Evolutionary conservation across 257 asterid species (phyloP), one percentile per base, ranked within the genome.

Genomic region (Solanum medicagineum): DNA sequence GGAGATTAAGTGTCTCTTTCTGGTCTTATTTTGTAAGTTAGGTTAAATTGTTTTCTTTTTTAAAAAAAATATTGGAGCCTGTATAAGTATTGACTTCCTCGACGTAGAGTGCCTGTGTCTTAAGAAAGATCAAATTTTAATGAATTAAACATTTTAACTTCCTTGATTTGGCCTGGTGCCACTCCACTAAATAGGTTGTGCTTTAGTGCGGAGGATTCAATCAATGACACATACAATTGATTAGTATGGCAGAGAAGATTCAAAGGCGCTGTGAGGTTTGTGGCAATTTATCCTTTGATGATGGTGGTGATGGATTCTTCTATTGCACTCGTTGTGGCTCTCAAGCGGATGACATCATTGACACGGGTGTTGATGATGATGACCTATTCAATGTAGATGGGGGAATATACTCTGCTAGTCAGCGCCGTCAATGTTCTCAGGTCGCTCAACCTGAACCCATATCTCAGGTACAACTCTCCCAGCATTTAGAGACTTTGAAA

Each of bases 221-320:
- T 74, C 81, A 74, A n/a, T 74, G 59, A 12, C 0, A 20, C n/a
- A n/a, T 74, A 47, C 59, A 74, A 74, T 3, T 12, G 0, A 47
- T 74, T 74, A 74, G 81, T 12, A 74, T 74, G 59, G 22, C 81
- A 14, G 81, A 45, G 36, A 73, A 73, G 56, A 73, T 44, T 60
- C 85, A 56, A 24, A 85, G 82, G 82, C 55, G 10, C 10, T 95
- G 99, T 88, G 84, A 84, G 10, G 80, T 69, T 1, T 95, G 98
- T 84, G 92, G 91, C 83, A 49, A 29, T 71, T 47, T 42, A 13
- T 90, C 56, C 49, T 92, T 92, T 60, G 77, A 22, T 56, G 85
- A 86, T 14, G 88, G 89, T 24, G 95, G 87, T 13, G 95, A 93
- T 81, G 97, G 98, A 56, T 90, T 81, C 88, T 93, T 85, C 83